Base-by-base conservation (phyloP, 768 basidiomycete genomes). In the Mycena rebaudengoi region DNA sequence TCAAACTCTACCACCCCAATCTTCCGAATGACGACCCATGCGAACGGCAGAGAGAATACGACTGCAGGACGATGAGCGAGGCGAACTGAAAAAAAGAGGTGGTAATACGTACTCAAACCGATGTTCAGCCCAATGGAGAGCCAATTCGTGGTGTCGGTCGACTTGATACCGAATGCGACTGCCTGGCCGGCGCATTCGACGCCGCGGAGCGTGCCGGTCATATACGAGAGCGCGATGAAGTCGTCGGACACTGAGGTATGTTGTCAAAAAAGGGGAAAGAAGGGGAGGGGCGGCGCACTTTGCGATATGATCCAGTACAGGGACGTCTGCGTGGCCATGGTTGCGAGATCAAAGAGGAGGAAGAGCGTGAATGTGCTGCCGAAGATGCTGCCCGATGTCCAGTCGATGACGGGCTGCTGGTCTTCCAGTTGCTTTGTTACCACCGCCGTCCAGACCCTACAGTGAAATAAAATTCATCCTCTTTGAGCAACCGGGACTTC, bases 131-230 rank as follows among this genome's bases (percentile, higher is more conserved):
- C 75, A 40, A 76, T 74, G n/a, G 74, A 75, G 6, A 76, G 54
- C 75, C 75, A 76, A 46, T 76, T 65, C 2, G 74, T 74, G 12
- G 75, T 75, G 57, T 76, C 66, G 43, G 65, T 73, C 7, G 75
- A 76, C 60, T 76, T 76, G 60, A 76, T 73, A 1, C 74, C 75
- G 46, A 73, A 76, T 37, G 75, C 75, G 57, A 76, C 75, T 11
- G 75, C 75, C 55, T 75, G 75, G 5, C 75, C 75, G 18, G 73
- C 74, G 50, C 74, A 75, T 43, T 76, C 75, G 13, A 76, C 71
- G 16, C 75, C 75, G 26, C 75, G 73, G 33, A 76, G 68, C 5
- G 71, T 73, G 43, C 75, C 75, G 14, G 76, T 77, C 76, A 77
- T 76, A 56, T 76, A 77, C 2, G 74, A 75, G 2, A 77, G 64